phyloP scores from a whole-genome alignment of 768 basidiomycete genomes.

The Holtermanniella nyarrowii region DNA sequence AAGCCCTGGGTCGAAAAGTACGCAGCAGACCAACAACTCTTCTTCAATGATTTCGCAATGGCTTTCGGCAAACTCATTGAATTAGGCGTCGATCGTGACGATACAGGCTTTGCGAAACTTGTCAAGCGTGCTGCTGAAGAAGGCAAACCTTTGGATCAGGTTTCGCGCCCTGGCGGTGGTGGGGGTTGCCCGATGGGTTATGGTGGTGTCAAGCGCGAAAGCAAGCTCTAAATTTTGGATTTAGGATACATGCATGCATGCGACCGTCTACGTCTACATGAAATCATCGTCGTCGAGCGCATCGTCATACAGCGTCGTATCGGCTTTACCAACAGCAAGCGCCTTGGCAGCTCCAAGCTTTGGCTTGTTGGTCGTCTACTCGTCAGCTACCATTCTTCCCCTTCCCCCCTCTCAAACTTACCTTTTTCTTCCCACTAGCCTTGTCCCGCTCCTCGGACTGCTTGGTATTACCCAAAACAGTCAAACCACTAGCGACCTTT shows the following conservation, averaged over 20 bases:
- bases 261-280: slow-evolving; percentile 67
- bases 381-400: not conserved
- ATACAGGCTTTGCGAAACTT: slow-evolving; percentile 38
- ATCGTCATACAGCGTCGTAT: slow-evolving; percentile 75
- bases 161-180: slow-evolving; percentile 21
- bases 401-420: slow-evolving; percentile 2
- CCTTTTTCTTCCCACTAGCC: slow-evolving; percentile 80
- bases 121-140: slow-evolving; percentile 36
- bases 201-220: slow-evolving; percentile 10
- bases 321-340: slow-evolving; percentile 48
- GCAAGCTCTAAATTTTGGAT: slow-evolving; percentile 18
- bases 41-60: slow-evolving; percentile 39
- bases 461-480: slow-evolving; percentile 87
- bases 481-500: slow-evolving; percentile 73
- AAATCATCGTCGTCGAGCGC: slow-evolving; percentile 88
- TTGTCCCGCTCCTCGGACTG: slow-evolving; percentile 81
- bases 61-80: slow-evolving; percentile 41
- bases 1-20: slow-evolving; percentile 39
- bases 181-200: slow-evolving; percentile 3
- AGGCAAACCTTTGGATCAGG: slow-evolving; percentile 35
- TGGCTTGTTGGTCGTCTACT: slow-evolving; percentile 62
- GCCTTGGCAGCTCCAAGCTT: slow-evolving; percentile 60
- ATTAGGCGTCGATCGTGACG: slow-evolving; percentile 39
- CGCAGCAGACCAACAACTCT: slow-evolving; percentile 37
- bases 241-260: not conserved